These are phyloP conservation scores for Vigna nakashimae DNA, from an alignment of 306 rosid species.

Conservation along the genomic window DNA sequence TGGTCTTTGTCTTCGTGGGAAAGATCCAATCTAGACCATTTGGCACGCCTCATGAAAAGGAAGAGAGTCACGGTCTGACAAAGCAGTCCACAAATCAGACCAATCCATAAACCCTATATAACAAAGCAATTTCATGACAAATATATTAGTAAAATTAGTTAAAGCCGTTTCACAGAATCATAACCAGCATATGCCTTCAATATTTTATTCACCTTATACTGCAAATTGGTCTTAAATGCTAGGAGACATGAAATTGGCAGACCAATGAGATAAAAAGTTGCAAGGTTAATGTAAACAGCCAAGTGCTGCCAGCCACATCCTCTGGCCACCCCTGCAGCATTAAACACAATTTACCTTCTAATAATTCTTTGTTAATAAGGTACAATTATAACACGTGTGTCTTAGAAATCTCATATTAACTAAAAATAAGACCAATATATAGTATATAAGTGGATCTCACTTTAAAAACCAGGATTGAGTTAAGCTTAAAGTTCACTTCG, in stretches of 20 bases:
- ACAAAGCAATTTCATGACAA: constrained; percentile 11
- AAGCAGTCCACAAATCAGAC: constrained; percentile 68
- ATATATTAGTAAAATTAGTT: neutral
- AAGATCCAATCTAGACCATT: constrained; percentile 57
- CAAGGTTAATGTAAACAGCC: constrained; percentile 69
- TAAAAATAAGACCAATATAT: no score
- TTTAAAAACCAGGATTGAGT: no score
- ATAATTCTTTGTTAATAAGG: neutral
- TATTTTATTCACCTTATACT: constrained; percentile 58
- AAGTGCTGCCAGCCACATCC: constrained; percentile 89
- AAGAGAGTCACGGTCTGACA: constrained; percentile 64
- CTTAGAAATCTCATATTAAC: no score
- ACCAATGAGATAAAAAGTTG: constrained; percentile 71
- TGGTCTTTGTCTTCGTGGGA: constrained; percentile 25
- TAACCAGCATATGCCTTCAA: neutral
- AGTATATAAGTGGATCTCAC: no score
- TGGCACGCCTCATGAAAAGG: constrained; percentile 44
- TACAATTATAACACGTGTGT: neutral
- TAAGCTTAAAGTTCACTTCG: no score
- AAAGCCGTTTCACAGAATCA: neutral
- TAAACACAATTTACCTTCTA: neutral
- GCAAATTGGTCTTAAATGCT: constrained; percentile 64
- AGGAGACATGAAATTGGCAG: constrained; percentile 66
- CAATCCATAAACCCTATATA: constrained; percentile 87
- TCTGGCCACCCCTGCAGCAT: constrained; percentile 75